Evolutionary conservation across 208 protist genomes (phyloP).

Genomic region (Dictyostelium gargantuum): DNA sequence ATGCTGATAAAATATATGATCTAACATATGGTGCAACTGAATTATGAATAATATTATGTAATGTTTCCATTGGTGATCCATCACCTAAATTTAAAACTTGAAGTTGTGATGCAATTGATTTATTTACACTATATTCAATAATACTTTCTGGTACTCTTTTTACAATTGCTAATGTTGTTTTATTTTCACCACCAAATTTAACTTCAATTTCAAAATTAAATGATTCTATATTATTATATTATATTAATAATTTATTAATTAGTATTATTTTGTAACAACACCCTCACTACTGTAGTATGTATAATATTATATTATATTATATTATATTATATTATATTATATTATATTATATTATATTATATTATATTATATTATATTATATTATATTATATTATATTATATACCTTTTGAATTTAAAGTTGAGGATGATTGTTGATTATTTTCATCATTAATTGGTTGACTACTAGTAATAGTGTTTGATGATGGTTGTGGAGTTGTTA

Average conservation of each 20-base stretch:
- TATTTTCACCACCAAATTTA: slow-evolving; percentile 48
- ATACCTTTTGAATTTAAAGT: neutral
- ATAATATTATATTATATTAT: neutral
- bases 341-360: no score
- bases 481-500: neutral
- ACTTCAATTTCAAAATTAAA: slow-evolving; percentile 61
- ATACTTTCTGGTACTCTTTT: slow-evolving; percentile 30
- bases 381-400: neutral
- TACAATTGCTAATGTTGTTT: slow-evolving; percentile 9
- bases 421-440: neutral
- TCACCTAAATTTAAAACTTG: slow-evolving; percentile 81
- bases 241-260: neutral
- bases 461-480: neutral
- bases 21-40: slow-evolving; percentile 81
- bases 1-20: slow-evolving; percentile 61
- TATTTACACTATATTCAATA: neutral
- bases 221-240: neutral
- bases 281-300: neutral
- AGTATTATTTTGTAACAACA: no score
- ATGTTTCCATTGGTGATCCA: slow-evolving; percentile 79
- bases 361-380: neutral
- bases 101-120: slow-evolving; percentile 54
- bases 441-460: no score
- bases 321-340: no score
- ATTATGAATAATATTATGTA: slow-evolving; percentile 79